Conservation (phyloP, 768 basidiomycete species). For the Lactifluus volemus region DNA sequence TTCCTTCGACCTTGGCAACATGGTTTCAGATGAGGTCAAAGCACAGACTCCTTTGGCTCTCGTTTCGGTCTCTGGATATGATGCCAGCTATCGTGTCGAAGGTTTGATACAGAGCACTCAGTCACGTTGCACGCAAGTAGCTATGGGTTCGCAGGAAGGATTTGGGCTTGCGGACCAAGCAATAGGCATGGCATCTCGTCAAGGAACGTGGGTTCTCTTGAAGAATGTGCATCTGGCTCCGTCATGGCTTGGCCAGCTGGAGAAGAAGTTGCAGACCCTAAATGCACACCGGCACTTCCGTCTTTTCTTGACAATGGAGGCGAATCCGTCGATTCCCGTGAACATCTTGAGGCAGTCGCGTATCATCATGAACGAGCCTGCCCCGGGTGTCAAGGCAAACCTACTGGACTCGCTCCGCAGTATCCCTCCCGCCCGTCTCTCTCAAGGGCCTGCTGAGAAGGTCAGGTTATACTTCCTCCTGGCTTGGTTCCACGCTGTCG, state of each 20-base stretch:
- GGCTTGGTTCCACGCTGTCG: conserved; percentile 98
- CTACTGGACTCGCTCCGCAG: conserved; percentile 79
- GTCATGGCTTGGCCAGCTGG: conserved; percentile 90
- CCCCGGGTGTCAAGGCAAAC: conserved; percentile 95
- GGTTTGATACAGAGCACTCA: conserved; percentile 72
- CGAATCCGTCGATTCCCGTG: conserved; percentile 88
- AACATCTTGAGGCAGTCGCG: conserved; percentile 95
- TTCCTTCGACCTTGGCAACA: conserved; percentile 61
- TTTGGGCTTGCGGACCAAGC: conserved; percentile 94
- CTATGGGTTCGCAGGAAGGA: conserved; percentile 99
- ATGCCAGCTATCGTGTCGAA: conserved; percentile 96
- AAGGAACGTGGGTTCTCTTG: conserved; percentile 92
- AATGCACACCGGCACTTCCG: conserved; percentile 89
- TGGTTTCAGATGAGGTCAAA: conserved; percentile 74
- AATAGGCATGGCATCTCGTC: conserved; percentile 83
- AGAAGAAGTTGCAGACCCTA: conserved; percentile 92
- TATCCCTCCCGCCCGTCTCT: conserved; percentile 61
- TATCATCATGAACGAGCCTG: conserved; percentile 97
- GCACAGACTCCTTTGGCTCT: conserved; percentile 81
- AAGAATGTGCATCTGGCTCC: conserved; percentile 98
- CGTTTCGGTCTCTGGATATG: conserved; percentile 91
- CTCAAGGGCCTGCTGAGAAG: conserved; percentile 89
- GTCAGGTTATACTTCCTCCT: conserved; percentile 89
- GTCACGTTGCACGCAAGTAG: conserved; percentile 77
- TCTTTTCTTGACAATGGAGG: conserved; percentile 97